A percentile compares a stretch with the other conserved stretches of the same genome.
phyloP scores from a whole-genome alignment of 768 basidiomycete genomes.

The Tephrocybe sp. region DNA sequence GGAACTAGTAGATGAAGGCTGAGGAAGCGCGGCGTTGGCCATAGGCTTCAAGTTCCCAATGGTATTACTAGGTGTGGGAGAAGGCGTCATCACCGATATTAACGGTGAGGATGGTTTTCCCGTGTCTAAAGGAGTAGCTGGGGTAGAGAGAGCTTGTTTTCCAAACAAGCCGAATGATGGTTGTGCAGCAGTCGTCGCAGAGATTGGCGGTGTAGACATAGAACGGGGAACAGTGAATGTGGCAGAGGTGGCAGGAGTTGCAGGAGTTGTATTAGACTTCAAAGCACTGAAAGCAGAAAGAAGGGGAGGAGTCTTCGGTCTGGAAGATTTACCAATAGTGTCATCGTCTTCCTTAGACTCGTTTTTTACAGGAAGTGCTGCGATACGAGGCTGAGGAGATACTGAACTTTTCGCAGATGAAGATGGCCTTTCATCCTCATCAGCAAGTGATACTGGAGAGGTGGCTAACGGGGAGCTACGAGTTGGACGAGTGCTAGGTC shows the following conservation, averaged over 20 bases:
- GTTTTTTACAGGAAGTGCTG: conserved; percentile 27
- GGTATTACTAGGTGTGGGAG: not conserved
- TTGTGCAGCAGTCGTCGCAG: not conserved
- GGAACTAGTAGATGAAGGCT: conserved; percentile 1
- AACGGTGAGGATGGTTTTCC: not conserved
- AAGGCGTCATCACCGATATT: not conserved
- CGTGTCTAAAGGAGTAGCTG: not conserved
- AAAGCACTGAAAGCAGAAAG: conserved; percentile 28
- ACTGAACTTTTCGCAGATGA: conserved; percentile 30
- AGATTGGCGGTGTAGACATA: not conserved
- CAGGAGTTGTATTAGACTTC: conserved; percentile 5
- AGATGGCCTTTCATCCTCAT: conserved; percentile 38
- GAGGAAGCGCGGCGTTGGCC: not conserved
- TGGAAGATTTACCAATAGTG: conserved; percentile 21
- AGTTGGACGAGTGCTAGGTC: conserved; percentile 61
- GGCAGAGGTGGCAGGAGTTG: conserved; percentile 4
- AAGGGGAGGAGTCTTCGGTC: conserved; percentile 51
- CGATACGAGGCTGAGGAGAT: conserved; percentile 37
- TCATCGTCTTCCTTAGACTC: conserved; percentile 20
- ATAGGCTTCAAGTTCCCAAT: not conserved
- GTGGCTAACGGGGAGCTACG: conserved; percentile 79
- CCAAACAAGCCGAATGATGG: conserved; percentile 2
- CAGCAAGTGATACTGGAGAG: conserved; percentile 41
- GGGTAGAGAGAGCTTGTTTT: not conserved
- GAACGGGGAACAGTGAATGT: not conserved